Evolutionary conservation across 495 filamentous ascomycete species (phyloP), one percentile per base, ranked within the genome.

Genomic region (Aspergillus sparsus): DNA sequence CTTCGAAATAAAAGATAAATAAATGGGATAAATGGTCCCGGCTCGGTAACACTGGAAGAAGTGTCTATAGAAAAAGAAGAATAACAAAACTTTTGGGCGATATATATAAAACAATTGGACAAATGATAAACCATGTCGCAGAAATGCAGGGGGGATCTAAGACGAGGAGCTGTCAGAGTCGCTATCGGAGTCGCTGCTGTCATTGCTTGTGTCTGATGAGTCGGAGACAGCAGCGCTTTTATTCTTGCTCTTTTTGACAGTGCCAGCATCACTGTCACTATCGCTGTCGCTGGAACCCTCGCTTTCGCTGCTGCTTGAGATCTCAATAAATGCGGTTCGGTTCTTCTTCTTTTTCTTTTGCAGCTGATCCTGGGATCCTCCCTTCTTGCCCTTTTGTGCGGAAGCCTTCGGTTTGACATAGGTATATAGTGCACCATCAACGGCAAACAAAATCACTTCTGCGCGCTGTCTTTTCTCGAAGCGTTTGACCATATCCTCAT

Each of bases 341-440:
- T 86, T 86, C 66, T 83, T 80, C 65, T 84, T 78, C 73, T 85
- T 86, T 64, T 81, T 81, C 68, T 80, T 81, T 18, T 66, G 61
- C 35, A 73, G 70, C 62, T 77, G 74, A 46, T 65, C 67, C 60
- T 66, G 59, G 8, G 50, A 27, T 27, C 21, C 37, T 41, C 52
- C 36, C 31, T 62, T 62, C 46, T 68, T 59, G 37, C 61, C 69
- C 61, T 62, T 63, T 57, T 59, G 60, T 37, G 55, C 51, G 10
- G 56, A 31, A 45, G 60, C 60, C 58, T 68, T 73, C 21, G 64
- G 67, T 62, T 71, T 72, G 46, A 72, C 64, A 54, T 57, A 61
- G 27, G 59, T 64, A 45, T 76, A 77, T 16, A 75, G 56, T 34
- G 67, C 65, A 11, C 70, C 75, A 3, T 69, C 70, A 32, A 80